Conservation (phyloP, 2,329 filamentous ascomycete species). For the Xylaria digitata region DNA sequence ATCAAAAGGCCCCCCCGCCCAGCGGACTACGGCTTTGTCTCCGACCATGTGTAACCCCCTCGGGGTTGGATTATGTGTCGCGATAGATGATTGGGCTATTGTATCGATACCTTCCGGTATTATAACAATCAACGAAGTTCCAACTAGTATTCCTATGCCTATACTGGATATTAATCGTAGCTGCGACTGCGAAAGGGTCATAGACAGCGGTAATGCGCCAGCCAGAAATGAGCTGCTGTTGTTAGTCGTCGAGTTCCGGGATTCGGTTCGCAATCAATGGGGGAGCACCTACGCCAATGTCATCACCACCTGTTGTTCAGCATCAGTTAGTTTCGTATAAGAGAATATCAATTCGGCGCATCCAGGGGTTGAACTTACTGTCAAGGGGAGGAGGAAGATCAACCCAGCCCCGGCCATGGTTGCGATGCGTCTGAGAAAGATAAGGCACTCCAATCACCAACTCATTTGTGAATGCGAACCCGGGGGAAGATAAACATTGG, state of each 20-base stretch:
- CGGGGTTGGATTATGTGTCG: conserved; percentile 45
- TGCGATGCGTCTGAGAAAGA: conserved; percentile 36
- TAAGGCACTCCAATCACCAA: conserved; percentile 40
- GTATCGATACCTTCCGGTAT: conserved; percentile 97
- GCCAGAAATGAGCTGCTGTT: conserved; percentile 85
- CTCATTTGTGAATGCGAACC: conserved; percentile 40
- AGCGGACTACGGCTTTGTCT: conserved; percentile 37
- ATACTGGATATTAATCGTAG: conserved; percentile 90
- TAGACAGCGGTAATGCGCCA: conserved; percentile 88
- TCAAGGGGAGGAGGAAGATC: conserved; percentile 52
- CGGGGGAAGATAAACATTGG: conserved; percentile 26
- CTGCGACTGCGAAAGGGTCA: conserved; percentile 87
- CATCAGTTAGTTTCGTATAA: conserved; percentile 39
- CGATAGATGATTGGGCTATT: conserved; percentile 70
- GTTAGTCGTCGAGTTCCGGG: conserved; percentile 39
- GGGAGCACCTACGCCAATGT: conserved; percentile 50
- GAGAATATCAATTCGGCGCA: conserved; percentile 1
- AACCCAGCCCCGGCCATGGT: conserved; percentile 50
- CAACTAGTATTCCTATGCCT: conserved; percentile 92
- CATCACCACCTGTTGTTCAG: conserved; percentile 50
- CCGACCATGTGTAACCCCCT: conserved; percentile 38
- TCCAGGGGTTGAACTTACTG: conserved; percentile 40
- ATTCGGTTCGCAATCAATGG: conserved; percentile 23
- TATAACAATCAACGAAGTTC: conserved; percentile 95
- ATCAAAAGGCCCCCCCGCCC: conserved; percentile 31